A percentile compares a stretch with the other conserved stretches of the same genome.
These are phyloP conservation scores for Meripilus lineatus DNA, from an alignment of 1,284 basidiomycete species.

Conservation along the genomic window DNA sequence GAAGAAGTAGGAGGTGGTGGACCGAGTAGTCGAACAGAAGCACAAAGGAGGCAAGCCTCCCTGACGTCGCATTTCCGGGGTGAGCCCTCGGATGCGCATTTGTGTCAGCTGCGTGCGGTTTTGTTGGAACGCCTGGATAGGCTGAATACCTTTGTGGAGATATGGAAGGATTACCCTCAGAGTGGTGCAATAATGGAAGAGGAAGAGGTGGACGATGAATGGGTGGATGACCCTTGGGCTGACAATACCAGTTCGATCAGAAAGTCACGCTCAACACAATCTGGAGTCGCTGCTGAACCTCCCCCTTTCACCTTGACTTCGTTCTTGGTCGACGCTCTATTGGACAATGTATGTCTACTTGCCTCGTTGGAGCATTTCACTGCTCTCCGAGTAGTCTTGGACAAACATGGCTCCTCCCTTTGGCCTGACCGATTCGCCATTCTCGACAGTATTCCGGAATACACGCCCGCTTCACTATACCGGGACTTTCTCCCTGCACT, in stretches of 20 bases:
- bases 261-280: conserved; percentile 16
- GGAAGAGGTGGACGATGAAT: conserved; percentile 45
- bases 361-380: conserved; percentile 58
- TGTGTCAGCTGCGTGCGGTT: conserved; percentile 57
- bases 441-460: conserved; percentile 70
- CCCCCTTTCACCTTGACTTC: conserved; percentile 49
- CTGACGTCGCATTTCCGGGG: conserved; percentile 48
- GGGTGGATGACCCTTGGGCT: conserved; percentile 83
- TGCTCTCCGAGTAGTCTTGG: conserved; percentile 53
- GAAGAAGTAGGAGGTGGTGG: conserved; percentile 20
- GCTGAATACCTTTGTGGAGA: conserved; percentile 62
- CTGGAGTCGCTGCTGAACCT: conserved; percentile 20
- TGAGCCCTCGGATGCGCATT: conserved; percentile 50
- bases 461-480: conserved; percentile 60
- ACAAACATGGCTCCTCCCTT: conserved; percentile 50
- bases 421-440: conserved; percentile 71
- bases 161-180: conserved; percentile 39
- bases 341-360: conserved; percentile 57
- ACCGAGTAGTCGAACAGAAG: conserved; percentile 6
- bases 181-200: conserved; percentile 18
- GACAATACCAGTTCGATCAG: conserved; percentile 32
- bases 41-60: conserved; percentile 19
- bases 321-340: conserved; percentile 61
- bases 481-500: conserved; percentile 61
- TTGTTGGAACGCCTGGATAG: conserved; percentile 61